Evolutionary conservation across 331 rosid species (phyloP).

Genomic region (Quercus tomentella): DNA sequence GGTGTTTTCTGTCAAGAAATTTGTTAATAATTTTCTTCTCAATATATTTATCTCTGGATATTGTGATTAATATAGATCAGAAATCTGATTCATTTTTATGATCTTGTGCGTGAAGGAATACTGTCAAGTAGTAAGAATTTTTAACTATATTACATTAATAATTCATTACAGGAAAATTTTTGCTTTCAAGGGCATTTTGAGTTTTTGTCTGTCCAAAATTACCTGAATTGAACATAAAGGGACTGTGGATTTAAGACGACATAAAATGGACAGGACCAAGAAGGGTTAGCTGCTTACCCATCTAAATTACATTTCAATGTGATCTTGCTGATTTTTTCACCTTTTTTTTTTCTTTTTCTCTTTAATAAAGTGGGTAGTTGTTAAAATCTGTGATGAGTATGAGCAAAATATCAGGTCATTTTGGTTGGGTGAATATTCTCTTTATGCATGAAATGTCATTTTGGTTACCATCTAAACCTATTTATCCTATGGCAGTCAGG

Average conservation of each 20-base stretch:
- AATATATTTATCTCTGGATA: neutral
- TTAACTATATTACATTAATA: neutral
- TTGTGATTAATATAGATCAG: neutral
- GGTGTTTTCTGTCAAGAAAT: constrained; percentile 11
- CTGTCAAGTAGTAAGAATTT: neutral
- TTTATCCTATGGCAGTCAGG: neutral
- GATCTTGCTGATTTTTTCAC: neutral
- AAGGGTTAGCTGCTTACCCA: no score
- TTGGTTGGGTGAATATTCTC: neutral
- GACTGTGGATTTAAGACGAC: neutral
- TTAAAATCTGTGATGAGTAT: neutral
- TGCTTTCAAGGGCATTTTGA: neutral
- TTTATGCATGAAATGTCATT: neutral
- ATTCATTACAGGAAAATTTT: neutral
- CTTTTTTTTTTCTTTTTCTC: neutral
- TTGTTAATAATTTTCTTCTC: neutral
- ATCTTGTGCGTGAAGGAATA: neutral
- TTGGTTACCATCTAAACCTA: neutral
- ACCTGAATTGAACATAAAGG: neutral
- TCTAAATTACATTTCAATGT: neutral
- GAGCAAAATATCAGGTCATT: neutral
- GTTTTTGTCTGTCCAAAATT: neutral
- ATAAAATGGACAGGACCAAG: neutral
- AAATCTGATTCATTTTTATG: neutral
- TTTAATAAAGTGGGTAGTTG: neutral